Evolutionary conservation across 108 stramenopile genomes (phyloP).

Genomic region (Fistulifera solaris): DNA sequence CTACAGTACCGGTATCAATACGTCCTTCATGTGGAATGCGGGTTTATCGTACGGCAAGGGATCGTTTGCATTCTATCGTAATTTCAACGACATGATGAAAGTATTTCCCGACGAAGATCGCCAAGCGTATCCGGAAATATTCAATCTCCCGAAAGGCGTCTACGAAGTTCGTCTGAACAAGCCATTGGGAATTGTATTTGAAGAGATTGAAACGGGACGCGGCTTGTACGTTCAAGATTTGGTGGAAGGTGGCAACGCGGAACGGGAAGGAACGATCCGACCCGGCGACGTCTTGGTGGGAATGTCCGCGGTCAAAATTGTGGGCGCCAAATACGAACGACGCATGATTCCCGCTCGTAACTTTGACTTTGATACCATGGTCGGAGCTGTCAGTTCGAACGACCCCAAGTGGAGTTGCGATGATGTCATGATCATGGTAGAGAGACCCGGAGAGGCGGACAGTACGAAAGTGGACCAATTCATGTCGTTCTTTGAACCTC

Average conservation of each 20-base stretch:
- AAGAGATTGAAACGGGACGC: constrained; percentile 62
- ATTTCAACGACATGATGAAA: constrained; percentile 58
- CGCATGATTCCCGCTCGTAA: constrained; percentile 52
- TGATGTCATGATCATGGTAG: constrained; percentile 70
- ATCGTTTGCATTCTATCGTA: constrained; percentile 57
- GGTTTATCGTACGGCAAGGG: constrained; percentile 65
- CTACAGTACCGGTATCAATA: background rate
- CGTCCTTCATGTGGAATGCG: constrained; percentile 48
- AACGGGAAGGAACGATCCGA: constrained; percentile 44
- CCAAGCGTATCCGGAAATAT: constrained; percentile 60
- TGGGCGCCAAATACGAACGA: constrained; percentile 59
- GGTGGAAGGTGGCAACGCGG: constrained; percentile 76
- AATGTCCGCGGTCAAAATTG: constrained; percentile 65
- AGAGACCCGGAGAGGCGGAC: constrained; percentile 66
- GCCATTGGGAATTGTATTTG: constrained; percentile 80
- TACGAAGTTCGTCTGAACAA: constrained; percentile 66
- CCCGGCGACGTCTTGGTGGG: constrained; percentile 63
- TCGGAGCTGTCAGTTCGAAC: constrained; percentile 69
- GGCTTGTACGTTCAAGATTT: constrained; percentile 69
- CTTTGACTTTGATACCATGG: constrained; percentile 76
- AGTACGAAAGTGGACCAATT: constrained; percentile 39
- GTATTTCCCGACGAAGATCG: constrained; percentile 75
- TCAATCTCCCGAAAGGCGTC: constrained; percentile 62
- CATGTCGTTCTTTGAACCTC: constrained; percentile 71
- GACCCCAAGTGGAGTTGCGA: constrained; percentile 73